Percentiles rank a stretch among this genome's conserved stretches.
Evolutionary conservation across 495 filamentous ascomycete species (phyloP).

Genomic region (Aspergillus ellipticus): DNA sequence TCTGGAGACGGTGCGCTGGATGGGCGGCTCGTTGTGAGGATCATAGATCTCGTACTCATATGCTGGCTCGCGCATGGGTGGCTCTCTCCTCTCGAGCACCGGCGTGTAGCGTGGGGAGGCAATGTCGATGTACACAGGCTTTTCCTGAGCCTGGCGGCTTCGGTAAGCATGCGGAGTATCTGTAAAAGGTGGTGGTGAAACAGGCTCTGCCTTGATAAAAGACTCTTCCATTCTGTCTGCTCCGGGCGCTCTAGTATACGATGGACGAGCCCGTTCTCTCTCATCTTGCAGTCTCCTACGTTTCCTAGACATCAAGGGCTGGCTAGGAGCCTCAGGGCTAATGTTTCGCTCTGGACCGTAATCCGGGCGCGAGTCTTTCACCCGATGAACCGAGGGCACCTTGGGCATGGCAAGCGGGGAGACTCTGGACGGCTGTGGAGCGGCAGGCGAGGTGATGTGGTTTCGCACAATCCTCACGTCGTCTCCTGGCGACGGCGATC

Average conservation of each 20-base stretch:
- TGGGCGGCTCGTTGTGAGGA: slow-evolving; percentile 32
- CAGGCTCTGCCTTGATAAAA: slow-evolving; percentile 82
- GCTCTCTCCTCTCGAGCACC: slow-evolving; percentile 35
- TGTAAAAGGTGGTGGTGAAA: slow-evolving; percentile 72
- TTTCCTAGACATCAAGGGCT: slow-evolving; percentile 42
- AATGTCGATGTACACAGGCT: slow-evolving; percentile 47
- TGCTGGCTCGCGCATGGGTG: slow-evolving; percentile 23
- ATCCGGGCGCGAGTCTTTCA: slow-evolving; percentile 24
- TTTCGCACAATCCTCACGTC: slow-evolving; percentile 53
- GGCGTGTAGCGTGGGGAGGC: slow-evolving; percentile 44
- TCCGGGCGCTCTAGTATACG: slow-evolving; percentile 25
- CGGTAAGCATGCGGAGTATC: slow-evolving; percentile 44
- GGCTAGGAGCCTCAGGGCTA: slow-evolving; percentile 35
- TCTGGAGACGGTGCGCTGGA: slow-evolving; percentile 41
- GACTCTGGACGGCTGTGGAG: slow-evolving; percentile 77
- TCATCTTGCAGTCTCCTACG: slow-evolving; percentile 43
- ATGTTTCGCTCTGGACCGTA: slow-evolving; percentile 24
- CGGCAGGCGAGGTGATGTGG: slow-evolving; percentile 66
- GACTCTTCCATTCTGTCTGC: slow-evolving; percentile 41
- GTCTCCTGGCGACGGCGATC: slow-evolving; percentile 24
- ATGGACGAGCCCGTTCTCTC: slow-evolving; percentile 27
- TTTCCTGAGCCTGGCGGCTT: slow-evolving; percentile 44
- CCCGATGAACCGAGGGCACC: slow-evolving; percentile 45
- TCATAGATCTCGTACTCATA: slow-evolving; percentile 40
- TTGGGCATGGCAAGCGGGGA: slow-evolving; percentile 69